These are phyloP conservation scores for Fragaria nilgerrensis DNA, from an alignment of 306 rosid species.

Conservation along the genomic window DNA sequence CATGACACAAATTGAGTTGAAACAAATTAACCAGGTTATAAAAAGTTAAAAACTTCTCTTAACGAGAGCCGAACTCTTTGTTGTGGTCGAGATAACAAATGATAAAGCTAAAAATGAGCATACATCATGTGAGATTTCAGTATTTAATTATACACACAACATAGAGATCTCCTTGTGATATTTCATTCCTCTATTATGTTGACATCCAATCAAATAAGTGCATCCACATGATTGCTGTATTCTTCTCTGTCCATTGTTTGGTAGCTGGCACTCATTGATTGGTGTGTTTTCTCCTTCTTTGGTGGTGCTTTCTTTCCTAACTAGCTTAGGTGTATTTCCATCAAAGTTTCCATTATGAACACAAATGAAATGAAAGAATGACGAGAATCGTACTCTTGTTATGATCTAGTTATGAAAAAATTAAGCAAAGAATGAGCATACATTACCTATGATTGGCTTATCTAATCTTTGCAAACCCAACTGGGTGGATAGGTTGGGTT, in stretches of 20 bases:
- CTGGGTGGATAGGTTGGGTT: not conserved
- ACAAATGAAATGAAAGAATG: not conserved
- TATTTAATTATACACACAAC: not conserved
- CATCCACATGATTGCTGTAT: not conserved
- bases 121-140: not conserved
- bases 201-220: not conserved
- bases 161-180: not conserved
- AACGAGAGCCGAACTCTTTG: not conserved
- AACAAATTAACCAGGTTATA: not conserved
- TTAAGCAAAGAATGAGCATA: not conserved
- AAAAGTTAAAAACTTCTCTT: not conserved
- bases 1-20: not conserved
- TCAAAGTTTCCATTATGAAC: not conserved
- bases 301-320: not conserved
- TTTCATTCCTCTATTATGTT: not conserved
- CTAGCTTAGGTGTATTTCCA: not conserved
- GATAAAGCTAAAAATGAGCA: not conserved
- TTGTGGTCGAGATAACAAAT: not conserved
- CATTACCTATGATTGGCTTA: not conserved
- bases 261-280: not conserved
- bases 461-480: not conserved
- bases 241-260: not conserved
- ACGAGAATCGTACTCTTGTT: not conserved
- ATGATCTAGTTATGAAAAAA: not conserved
- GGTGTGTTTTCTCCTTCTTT: not conserved